These are phyloP conservation scores for Colletotrichum sp. DNA, from an alignment of 2,329 filamentous ascomycete genomes.

Conservation along the genomic window DNA sequence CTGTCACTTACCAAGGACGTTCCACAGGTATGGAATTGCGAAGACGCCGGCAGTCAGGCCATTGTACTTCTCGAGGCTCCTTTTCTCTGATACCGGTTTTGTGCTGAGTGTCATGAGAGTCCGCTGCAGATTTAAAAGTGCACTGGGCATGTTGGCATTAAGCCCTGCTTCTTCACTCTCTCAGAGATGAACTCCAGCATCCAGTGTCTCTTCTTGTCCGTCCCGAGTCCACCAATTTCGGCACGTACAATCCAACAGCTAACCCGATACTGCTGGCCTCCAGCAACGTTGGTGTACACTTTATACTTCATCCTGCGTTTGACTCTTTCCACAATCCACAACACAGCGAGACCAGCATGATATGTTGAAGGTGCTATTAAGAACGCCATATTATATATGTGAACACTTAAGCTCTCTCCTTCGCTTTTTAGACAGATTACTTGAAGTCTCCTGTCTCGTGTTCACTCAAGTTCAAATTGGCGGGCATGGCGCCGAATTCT, in stretches of 20 bases:
- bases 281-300: background rate
- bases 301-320: background rate
- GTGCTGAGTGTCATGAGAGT: background rate
- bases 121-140: no score
- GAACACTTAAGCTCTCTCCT: background rate
- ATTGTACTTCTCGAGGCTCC: background rate
- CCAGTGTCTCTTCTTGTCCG: background rate
- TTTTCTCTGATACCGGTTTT: background rate
- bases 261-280: background rate
- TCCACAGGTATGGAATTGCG: background rate
- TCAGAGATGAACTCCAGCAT: background rate
- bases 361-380: background rate
- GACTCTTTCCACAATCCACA: background rate
- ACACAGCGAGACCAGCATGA: background rate
- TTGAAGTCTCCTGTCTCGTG: background rate
- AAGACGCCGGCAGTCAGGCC: background rate
- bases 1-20: background rate
- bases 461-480: background rate
- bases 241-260: background rate
- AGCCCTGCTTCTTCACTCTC: no score
- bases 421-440: background rate
- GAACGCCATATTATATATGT: background rate
- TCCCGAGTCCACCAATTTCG: background rate
- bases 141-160: no score
- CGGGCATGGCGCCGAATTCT: background rate